Evolutionary conservation across 1,284 basidiomycete species (phyloP).

Genomic region (Schizopora paradoxa): DNA sequence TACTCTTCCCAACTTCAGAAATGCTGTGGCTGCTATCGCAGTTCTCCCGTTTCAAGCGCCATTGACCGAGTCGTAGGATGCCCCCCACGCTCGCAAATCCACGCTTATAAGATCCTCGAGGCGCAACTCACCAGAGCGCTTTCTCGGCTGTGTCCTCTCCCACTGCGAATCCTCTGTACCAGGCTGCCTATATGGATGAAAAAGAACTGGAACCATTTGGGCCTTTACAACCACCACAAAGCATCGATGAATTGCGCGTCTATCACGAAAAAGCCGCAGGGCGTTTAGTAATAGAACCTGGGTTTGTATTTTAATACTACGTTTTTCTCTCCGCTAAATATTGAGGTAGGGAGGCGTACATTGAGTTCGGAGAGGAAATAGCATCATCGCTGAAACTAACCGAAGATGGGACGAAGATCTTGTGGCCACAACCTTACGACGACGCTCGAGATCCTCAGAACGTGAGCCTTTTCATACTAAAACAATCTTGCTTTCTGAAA

Average conservation of each 20-base stretch:
- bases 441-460: slow-evolving; percentile 61
- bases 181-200: no score
- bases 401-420: slow-evolving; percentile 40
- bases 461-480: slow-evolving; percentile 31
- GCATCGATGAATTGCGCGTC: slow-evolving; percentile 39
- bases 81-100: no score
- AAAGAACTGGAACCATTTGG: no score
- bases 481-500: not conserved
- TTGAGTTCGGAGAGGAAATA: slow-evolving; percentile 44
- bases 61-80: no score
- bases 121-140: no score
- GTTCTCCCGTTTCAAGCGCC: no score
- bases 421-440: slow-evolving; percentile 61
- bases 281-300: slow-evolving; percentile 54
- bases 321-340: slow-evolving; percentile 16
- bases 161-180: no score
- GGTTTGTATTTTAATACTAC: slow-evolving; percentile 30
- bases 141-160: no score
- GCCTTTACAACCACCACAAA: no score
- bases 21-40: no score
- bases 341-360: slow-evolving; percentile 42
- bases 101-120: no score
- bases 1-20: no score
- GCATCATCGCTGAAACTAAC: slow-evolving; percentile 44
- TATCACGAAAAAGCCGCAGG: slow-evolving; percentile 53